phyloP scores from a whole-genome alignment of 768 basidiomycete species.

The Auricularia cornea region DNA sequence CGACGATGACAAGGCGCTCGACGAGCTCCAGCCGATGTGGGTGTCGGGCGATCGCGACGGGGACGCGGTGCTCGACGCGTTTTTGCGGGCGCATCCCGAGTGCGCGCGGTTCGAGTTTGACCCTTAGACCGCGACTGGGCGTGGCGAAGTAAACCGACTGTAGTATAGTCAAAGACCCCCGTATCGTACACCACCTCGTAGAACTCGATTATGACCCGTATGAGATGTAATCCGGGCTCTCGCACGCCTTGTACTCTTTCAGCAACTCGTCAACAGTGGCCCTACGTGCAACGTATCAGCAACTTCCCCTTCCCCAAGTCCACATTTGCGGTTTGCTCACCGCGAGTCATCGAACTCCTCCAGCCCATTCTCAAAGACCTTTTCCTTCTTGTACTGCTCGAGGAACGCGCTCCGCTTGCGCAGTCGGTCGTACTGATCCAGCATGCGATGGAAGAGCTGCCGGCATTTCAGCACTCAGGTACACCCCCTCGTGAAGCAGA shows the following conservation, averaged over 20 bases:
- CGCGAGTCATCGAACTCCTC: slow-evolving; percentile 97
- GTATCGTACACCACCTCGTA: no score
- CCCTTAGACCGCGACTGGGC: no score
- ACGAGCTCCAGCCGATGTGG: no score
- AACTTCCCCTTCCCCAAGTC: no score
- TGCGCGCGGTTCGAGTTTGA: no score
- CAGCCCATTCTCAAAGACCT: slow-evolving; percentile 85
- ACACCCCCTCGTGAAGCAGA: slow-evolving; percentile 8
- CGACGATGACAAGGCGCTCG: no score
- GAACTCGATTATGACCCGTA: slow-evolving; percentile 33
- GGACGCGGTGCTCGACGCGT: no score
- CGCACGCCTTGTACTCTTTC: slow-evolving; percentile 94
- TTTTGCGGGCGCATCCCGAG: no score
- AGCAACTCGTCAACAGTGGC: slow-evolving; percentile 80
- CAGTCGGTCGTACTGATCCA: slow-evolving; percentile 89
- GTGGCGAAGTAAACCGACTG: no score
- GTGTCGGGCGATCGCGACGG: no score
- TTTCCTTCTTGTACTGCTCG: slow-evolving; percentile 96
- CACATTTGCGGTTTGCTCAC: slow-evolving; percentile 31
- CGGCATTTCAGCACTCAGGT: neutral
- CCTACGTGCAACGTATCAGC: slow-evolving; percentile 27
- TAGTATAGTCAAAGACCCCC: no score
- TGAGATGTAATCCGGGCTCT: slow-evolving; percentile 89
- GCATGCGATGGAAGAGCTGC: slow-evolving; percentile 90
- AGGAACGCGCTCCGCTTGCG: slow-evolving; percentile 87